Evolutionary conservation across 192 early-diverging fungal species (phyloP).

Genomic region (Coemansia asiatica): DNA sequence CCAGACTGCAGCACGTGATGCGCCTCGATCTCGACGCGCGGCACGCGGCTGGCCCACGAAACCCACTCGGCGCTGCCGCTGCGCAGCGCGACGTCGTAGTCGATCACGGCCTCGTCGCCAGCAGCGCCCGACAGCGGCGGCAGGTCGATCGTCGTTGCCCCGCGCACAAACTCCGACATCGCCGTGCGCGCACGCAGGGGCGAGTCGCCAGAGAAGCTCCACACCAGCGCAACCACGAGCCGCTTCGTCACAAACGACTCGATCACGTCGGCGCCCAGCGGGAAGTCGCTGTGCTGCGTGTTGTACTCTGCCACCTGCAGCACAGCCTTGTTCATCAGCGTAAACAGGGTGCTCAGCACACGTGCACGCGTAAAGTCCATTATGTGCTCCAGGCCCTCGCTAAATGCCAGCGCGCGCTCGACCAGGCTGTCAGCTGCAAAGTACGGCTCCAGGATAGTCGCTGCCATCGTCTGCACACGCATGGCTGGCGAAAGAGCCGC

Average conservation of each 20-base stretch:
- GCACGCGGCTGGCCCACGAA: conserved; percentile 88
- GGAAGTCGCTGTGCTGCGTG: conserved; percentile 90
- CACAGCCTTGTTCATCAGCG: conserved; percentile 86
- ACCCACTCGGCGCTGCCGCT: conserved; percentile 78
- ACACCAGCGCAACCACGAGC: conserved; percentile 80
- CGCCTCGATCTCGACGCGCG: conserved; percentile 91
- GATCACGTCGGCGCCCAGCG: conserved; percentile 73
- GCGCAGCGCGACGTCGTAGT: conserved; percentile 83
- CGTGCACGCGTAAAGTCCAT: conserved; percentile 96
- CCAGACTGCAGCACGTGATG: conserved; percentile 87
- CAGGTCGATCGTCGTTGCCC: conserved; percentile 71
- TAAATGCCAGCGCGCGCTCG: conserved; percentile 66
- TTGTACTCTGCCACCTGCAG: conserved; percentile 88
- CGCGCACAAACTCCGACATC: conserved; percentile 82
- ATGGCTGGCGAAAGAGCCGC: conserved; percentile 59
- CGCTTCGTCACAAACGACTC: conserved; percentile 81
- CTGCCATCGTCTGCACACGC: conserved; percentile 73
- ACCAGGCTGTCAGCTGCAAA: conserved; percentile 78
- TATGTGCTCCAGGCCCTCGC: conserved; percentile 80
- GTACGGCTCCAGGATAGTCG: conserved; percentile 68
- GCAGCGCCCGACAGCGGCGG: conserved; percentile 49
- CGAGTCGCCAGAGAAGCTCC: conserved; percentile 95
- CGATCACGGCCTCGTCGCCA: conserved; percentile 66
- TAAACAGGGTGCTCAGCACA: conserved; percentile 83
- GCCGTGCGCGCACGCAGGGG: conserved; percentile 66